Conservation (phyloP, 1,284 basidiomycete species). For the Veloboletus limbatus region DNA sequence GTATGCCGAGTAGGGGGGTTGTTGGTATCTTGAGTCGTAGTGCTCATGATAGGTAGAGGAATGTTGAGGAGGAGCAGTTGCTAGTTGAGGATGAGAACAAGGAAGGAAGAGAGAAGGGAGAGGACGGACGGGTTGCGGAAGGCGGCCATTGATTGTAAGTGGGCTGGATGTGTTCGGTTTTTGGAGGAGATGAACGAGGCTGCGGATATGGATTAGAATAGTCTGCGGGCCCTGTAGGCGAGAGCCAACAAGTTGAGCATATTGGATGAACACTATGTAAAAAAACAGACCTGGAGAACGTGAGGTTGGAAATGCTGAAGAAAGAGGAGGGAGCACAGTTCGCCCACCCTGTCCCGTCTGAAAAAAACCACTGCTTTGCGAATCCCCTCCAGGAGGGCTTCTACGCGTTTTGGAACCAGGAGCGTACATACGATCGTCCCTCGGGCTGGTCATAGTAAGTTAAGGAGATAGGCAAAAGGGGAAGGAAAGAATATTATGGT, state of each 20-base stretch:
- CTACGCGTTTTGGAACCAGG: conserved; percentile 55
- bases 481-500: conserved; percentile 53
- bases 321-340: conserved; percentile 80
- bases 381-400: conserved; percentile 55
- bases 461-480: conserved; percentile 43
- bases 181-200: conserved; percentile 57
- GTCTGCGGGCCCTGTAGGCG: conserved; percentile 49
- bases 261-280: conserved; percentile 49
- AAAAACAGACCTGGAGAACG: conserved; percentile 80
- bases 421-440: conserved; percentile 58
- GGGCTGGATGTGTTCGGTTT: conserved; percentile 51
- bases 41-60: conserved; percentile 50
- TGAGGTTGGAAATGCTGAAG: conserved; percentile 78
- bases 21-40: conserved; percentile 56
- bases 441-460: conserved; percentile 62
- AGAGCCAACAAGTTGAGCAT: conserved; percentile 51
- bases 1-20: conserved; percentile 47
- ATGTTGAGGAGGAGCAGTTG: conserved; percentile 44
- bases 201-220: conserved; percentile 59
- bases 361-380: conserved; percentile 62
- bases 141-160: conserved; percentile 52
- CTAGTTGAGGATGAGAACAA: conserved; percentile 9
- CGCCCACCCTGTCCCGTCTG: conserved; percentile 80
- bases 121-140: conserved; percentile 43
- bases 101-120: conserved; percentile 11